Conservation (phyloP, 1,139 yeast genomes). For the Diutina mesorugosa region DNA sequence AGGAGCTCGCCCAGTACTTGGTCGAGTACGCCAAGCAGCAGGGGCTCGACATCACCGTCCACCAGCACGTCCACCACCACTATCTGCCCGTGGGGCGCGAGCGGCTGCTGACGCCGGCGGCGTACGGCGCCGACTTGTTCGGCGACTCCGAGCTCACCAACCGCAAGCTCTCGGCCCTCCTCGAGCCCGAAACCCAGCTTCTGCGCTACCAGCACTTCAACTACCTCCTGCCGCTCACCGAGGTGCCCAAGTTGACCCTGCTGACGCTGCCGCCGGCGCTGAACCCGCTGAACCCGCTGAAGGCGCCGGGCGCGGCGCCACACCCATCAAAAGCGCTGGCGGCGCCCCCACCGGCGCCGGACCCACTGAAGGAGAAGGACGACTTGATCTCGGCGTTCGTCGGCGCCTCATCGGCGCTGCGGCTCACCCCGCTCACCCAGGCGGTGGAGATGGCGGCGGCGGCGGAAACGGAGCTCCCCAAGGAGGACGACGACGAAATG, state of each 20-base stretch:
- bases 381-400: neutral
- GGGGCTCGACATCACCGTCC: conserved; percentile 55
- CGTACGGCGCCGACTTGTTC: conserved; percentile 1
- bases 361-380: neutral
- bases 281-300: conserved; percentile 5
- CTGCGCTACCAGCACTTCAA: conserved; percentile 59
- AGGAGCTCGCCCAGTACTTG: conserved; percentile 41
- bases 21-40: conserved; percentile 50
- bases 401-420: neutral
- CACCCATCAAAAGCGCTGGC: conserved; percentile 10
- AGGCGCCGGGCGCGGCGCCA: conserved; percentile 6
- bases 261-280: conserved; percentile 30
- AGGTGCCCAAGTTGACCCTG: conserved; percentile 56
- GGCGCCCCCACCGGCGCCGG: conserved; percentile 19
- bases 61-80: conserved; percentile 76
- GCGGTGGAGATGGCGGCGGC: conserved; percentile 32
- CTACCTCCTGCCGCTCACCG: conserved; percentile 57
- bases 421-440: conserved; percentile 27
- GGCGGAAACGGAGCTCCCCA: conserved; percentile 13
- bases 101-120: conserved; percentile 4
- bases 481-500: conserved; percentile 24
- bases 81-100: conserved; percentile 23
- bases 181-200: conserved; percentile 47
- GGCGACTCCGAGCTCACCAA: neutral
- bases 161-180: neutral